Percentiles rank a stretch among this genome's conserved stretches.
Conservation (phyloP, 192 early-diverging fungal genomes). For the Podochytrium sp. region DNA sequence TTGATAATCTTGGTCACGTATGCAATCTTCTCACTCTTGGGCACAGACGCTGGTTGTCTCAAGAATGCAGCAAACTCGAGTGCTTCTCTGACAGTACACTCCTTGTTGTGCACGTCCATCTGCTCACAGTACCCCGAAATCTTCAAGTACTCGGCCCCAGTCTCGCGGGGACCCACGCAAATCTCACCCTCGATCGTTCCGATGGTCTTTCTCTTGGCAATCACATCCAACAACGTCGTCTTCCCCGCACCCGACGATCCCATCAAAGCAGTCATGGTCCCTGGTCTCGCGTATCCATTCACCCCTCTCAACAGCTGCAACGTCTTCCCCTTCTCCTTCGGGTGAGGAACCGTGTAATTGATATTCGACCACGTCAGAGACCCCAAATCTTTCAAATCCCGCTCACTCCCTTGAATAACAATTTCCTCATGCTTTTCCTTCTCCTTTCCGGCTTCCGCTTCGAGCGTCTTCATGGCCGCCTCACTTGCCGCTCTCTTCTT, state of each 20-base stretch:
- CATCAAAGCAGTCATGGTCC: conserved; percentile 81
- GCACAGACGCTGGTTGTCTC: conserved; percentile 56
- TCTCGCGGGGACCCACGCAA: conserved; percentile 49
- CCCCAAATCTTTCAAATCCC: neutral
- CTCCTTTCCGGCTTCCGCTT: conserved; percentile 7
- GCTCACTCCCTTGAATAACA: neutral
- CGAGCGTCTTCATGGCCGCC: neutral
- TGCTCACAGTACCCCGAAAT: conserved; percentile 78
- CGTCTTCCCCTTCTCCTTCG: conserved; percentile 54
- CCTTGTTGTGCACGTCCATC: conserved; percentile 77
- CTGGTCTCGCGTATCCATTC: conserved; percentile 75
- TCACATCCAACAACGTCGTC: conserved; percentile 52
- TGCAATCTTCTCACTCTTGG: conserved; percentile 69
- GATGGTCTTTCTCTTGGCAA: conserved; percentile 62
- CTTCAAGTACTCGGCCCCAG: conserved; percentile 33
- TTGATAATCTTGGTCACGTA: conserved; percentile 80
- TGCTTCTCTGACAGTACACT: conserved; percentile 75
- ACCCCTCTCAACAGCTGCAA: conserved; percentile 71
- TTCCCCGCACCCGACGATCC: conserved; percentile 50
- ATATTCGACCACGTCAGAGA: conserved; percentile 68
- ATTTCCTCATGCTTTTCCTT: neutral
- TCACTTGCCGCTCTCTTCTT: neutral
- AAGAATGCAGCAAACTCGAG: conserved; percentile 66
- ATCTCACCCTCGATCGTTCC: conserved; percentile 55
- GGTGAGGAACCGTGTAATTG: conserved; percentile 68